Evolutionary conservation across 257 asterid species (phyloP).

Genomic region (Solanum verrucosum): DNA sequence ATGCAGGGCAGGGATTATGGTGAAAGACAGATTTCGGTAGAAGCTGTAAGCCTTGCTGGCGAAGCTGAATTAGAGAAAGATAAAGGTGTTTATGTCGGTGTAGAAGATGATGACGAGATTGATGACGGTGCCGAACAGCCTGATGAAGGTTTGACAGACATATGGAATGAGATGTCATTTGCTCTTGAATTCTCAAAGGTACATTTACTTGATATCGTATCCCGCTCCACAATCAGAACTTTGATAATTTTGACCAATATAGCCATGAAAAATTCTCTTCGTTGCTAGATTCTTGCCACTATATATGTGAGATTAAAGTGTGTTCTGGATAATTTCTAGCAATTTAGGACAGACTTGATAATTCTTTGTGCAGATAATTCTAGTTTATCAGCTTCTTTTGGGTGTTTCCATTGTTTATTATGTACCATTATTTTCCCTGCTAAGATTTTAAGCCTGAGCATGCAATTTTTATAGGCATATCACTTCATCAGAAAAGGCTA

Average conservation of each 20-base stretch:
- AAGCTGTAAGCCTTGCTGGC: neutral
- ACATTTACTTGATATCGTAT: slow-evolving; percentile 9
- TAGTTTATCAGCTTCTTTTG: neutral
- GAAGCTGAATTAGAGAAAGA: slow-evolving; percentile 13
- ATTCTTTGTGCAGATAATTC: neutral
- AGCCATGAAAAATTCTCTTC: neutral
- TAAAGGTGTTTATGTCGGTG: slow-evolving; percentile 54
- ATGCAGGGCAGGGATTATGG: neutral
- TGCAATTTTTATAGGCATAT: neutral
- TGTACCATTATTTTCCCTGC: neutral
- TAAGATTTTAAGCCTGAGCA: neutral
- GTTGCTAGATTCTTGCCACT: neutral
- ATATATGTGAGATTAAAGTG: neutral
- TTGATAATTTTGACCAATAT: neutral
- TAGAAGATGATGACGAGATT: slow-evolving; percentile 37
- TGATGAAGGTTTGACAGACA: slow-evolving; percentile 67
- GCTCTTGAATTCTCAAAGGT: slow-evolving; percentile 89
- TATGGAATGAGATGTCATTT: slow-evolving; percentile 75
- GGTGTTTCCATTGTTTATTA: neutral
- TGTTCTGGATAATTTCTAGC: neutral
- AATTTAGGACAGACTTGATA: neutral
- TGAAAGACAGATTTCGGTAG: neutral
- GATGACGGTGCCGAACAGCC: slow-evolving; percentile 38
- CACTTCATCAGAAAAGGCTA: neutral
- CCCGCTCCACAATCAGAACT: neutral